A percentile compares a stretch with the other conserved stretches of the same genome.
These are phyloP conservation scores for Trametes cinnabarina DNA, from an alignment of 768 basidiomycete species.

Conservation along the genomic window DNA sequence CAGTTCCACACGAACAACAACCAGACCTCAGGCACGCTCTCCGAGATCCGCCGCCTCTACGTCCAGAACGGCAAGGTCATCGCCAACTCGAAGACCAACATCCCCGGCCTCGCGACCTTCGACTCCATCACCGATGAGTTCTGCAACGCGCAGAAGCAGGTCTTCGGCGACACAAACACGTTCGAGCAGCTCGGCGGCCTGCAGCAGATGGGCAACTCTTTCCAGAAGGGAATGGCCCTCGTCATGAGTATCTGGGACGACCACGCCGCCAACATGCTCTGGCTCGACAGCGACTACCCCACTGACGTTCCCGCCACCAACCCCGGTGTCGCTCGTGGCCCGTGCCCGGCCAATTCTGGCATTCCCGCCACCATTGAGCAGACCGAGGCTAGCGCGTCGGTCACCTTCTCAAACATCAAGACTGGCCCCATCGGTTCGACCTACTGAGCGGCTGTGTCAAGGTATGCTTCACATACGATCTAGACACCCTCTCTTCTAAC, in stretches of 20 bases:
- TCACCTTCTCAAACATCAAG: constrained; percentile 56
- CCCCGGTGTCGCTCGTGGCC: constrained; percentile 50
- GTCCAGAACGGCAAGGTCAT: constrained; percentile 54
- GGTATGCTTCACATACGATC: neutral
- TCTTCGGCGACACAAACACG: constrained; percentile 44
- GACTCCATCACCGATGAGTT: constrained; percentile 50
- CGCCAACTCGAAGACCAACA: constrained; percentile 48
- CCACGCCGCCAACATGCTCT: constrained; percentile 39
- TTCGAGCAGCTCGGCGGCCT: constrained; percentile 45
- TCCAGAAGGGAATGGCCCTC: constrained; percentile 46
- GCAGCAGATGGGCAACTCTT: constrained; percentile 32
- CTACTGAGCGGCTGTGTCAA: constrained; percentile 25
- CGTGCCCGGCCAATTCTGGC: constrained; percentile 49
- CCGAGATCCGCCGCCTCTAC: constrained; percentile 55
- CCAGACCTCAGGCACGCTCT: constrained; percentile 45
- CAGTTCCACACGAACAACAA: constrained; percentile 52
- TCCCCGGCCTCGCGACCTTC: constrained; percentile 41
- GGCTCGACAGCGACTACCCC: constrained; percentile 30
- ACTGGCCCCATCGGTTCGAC: constrained; percentile 51
- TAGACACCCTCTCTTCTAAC: neutral
- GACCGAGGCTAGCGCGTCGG: constrained; percentile 37
- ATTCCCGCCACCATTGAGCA: constrained; percentile 44
- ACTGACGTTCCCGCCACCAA: constrained; percentile 25
- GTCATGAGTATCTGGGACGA: constrained; percentile 56
- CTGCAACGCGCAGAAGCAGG: constrained; percentile 47